Evolutionary conservation across 345 rosid genomes (phyloP).

Genomic region (Moricandia arvensis): DNA sequence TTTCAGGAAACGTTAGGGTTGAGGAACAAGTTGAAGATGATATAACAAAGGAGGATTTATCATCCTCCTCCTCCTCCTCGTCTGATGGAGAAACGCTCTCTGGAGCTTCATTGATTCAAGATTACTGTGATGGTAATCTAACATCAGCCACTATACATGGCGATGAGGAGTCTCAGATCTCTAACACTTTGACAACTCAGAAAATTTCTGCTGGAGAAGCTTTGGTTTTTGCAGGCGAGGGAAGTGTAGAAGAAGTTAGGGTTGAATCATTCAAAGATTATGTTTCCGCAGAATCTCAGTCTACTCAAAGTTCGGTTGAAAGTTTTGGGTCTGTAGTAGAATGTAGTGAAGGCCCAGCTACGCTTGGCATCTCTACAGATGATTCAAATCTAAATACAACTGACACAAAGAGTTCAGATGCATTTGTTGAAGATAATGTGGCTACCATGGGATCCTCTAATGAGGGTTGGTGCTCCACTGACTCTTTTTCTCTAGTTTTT

Average conservation of each 20-base stretch:
- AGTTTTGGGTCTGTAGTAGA: constrained; percentile 11
- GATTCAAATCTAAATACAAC: constrained; percentile 5
- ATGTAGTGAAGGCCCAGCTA: not conserved
- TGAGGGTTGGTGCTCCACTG: constrained; percentile 41
- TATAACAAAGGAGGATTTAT: constrained; percentile 15
- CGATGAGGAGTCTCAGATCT: constrained; percentile 14
- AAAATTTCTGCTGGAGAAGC: not conserved
- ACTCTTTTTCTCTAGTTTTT: not conserved
- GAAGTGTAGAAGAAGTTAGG: constrained; percentile 4
- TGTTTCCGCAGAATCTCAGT: constrained; percentile 20
- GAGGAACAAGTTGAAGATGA: constrained; percentile 34
- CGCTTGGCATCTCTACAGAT: constrained; percentile 22
- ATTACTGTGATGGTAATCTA: constrained; percentile 16
- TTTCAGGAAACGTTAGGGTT: not conserved
- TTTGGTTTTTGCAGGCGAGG: not conserved
- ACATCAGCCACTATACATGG: constrained; percentile 23
- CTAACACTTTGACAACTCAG: not conserved
- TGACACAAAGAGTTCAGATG: constrained; percentile 6
- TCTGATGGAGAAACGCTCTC: constrained; percentile 29
- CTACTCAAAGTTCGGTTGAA: constrained; percentile 26
- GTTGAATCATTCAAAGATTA: not conserved
- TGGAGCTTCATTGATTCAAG: constrained; percentile 17
- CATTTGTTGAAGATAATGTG: constrained; percentile 22
- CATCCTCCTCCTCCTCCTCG: constrained; percentile 16
- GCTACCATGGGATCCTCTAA: constrained; percentile 18